phyloP scores from a whole-genome alignment of 306 rosid species.

The Cucumis sativus region DNA sequence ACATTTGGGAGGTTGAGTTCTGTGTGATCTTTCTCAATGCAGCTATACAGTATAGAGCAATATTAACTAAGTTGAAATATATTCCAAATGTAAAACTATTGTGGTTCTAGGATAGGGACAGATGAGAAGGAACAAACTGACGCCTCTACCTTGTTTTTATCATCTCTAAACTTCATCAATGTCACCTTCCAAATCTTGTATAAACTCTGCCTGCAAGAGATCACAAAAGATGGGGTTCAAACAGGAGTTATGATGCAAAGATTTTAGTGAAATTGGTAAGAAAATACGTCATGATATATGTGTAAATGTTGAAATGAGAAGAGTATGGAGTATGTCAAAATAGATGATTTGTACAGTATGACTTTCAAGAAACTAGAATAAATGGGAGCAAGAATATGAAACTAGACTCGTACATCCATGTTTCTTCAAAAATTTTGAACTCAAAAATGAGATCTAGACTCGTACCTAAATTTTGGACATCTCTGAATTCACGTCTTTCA shows the following conservation, averaged over 20 bases:
- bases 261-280: not conserved
- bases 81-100: not conserved
- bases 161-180: conserved; percentile 34
- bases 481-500: too few species aligned
- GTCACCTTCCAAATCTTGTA: conserved; percentile 46
- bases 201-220: conserved; percentile 50
- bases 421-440: not conserved
- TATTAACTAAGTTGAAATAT: not conserved
- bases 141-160: conserved; percentile 24
- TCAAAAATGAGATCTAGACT: not conserved
- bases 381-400: not conserved
- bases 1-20: not conserved
- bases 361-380: not conserved
- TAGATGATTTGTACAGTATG: not conserved
- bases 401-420: not conserved
- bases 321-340: not conserved
- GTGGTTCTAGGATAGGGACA: conserved; percentile 32
- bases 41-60: not conserved
- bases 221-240: not conserved
- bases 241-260: not conserved
- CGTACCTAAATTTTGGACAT: too few species aligned
- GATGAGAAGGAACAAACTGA: conserved; percentile 24
- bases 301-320: not conserved
- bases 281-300: not conserved
- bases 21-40: not conserved